Base-by-base conservation (phyloP, 202 grass and related monocot genomes). In the Setaria viridis region DNA sequence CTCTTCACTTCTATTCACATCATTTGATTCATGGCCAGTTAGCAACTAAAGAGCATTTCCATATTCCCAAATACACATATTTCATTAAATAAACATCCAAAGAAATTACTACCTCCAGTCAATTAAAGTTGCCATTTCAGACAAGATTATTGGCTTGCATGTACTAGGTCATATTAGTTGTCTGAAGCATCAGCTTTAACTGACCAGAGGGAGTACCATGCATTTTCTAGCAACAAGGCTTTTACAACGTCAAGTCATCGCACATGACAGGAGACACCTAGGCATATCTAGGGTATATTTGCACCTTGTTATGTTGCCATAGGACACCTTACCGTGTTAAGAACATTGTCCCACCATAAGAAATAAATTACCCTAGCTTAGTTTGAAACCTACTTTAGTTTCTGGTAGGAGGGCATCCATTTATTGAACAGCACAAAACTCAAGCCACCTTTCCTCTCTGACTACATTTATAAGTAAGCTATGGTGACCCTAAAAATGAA, bases 21-120 rank as follows among this genome's bases (percentile, higher is more conserved):
- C 15, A 3, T 29, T 35, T 21, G 9, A 25, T 41, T 51, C 59
- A 64, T 39, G 32, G 5, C 12, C 21, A 72, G 12, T 6, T 55
- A 20, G 6, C 37, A 20, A 41, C 8, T 21, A 74, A 55, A 41
- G 20, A 21, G 4, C 34, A 55, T 76, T 84, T 30, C 2, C 29
- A 11, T 25, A 70, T 45, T 45, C 13, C 43, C 54, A 81, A 57
- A 81, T 49, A n/a, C 19, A 80, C 6, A 81, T 51, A 43, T 9
- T 76, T 19, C 33, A 39, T 19, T 41, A 64, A 66, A 35, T 17
- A 35, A 33, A 13, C 17, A 13, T 7, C 48, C 9, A 32, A 33
- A 8, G 1, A 56, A 35, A 35, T 35, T 35, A 35, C 34, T 35
- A 35, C 34, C 34, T 35, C 34, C 34, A 3, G 34, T 35, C 34